Base-by-base conservation (phyloP, 2,329 filamentous ascomycete species). In the Trichoderma afroharzianum region DNA sequence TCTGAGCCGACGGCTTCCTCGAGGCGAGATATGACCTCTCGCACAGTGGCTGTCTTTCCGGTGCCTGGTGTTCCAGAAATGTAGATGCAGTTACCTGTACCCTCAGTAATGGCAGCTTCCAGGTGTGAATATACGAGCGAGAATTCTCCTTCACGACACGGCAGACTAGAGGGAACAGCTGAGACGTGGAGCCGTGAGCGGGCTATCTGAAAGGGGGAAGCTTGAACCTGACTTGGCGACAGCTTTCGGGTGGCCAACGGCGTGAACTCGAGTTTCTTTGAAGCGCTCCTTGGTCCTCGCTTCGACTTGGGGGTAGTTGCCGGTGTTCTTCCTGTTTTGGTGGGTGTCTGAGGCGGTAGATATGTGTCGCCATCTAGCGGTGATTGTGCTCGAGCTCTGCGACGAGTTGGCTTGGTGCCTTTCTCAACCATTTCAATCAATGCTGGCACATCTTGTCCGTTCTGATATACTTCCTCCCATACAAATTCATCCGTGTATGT, bases 21-120 rank as follows among this genome's bases (percentile, higher is more conserved):
- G 9, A 99, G 87, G 73, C 94, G 92, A 6, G 92, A 90, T 18
- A 99, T 92, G 1, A 98, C 96, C 81, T 99, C 96, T 62, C 96
- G 92, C 11, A 99, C 96, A 0, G 97, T 99, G 14, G 96, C 96
- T 1, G 96, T 99, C 81, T 99, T 99, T 33, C 96, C 96, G 0
- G 96, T 99, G 8, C 97, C 96, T 0, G 97, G 96, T 0, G 95
- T 98, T n/a, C 96, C 96, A 0, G 96, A 98, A 72, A 99, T 99
- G 82, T 99, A 99, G 78, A 99, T 98, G 80, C 97, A 99, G 33
- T 95, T 93, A 15, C 97, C 97, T 2, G 92, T 93, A 21, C 95
- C 96, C 75, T 97, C 95, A 15, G 92, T 92, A 78, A 99, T 99
- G 67, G 97, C 96, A 8, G 94, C 92, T 79, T 97, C 95, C 39